Percentiles rank a stretch among this genome's conserved stretches.
Conservation (phyloP, 805 yeast genomes). For the Grigorovia yakushimaensis region DNA sequence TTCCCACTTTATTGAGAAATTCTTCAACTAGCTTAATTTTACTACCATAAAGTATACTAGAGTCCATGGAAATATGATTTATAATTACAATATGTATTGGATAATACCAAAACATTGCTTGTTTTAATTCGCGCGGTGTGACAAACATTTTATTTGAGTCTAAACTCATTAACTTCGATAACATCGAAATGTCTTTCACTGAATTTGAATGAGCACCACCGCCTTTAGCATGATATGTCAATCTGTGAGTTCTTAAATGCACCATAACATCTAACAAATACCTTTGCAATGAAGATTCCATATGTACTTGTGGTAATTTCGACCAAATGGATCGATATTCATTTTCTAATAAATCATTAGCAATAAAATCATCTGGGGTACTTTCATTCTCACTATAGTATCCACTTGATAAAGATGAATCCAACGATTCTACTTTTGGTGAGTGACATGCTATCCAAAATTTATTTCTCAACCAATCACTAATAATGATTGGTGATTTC, state of each 20-base stretch:
- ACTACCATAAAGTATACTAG: slow-evolving; percentile 23
- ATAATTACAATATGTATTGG: slow-evolving; percentile 46
- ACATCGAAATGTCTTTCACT: slow-evolving; percentile 34
- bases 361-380: not conserved
- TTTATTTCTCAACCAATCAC: slow-evolving; percentile 34
- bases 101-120: slow-evolving; percentile 38
- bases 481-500: slow-evolving; percentile 7
- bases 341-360: not conserved
- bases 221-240: slow-evolving; percentile 31
- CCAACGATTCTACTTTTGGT: slow-evolving; percentile 2
- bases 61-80: slow-evolving; percentile 27
- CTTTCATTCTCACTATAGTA: slow-evolving; percentile 3
- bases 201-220: slow-evolving; percentile 46
- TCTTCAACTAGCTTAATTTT: slow-evolving; percentile 20
- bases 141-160: slow-evolving; percentile 32
- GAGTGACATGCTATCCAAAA: slow-evolving; percentile 26
- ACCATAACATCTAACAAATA: slow-evolving; percentile 37
- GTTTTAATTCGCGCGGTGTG: slow-evolving; percentile 42
- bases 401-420: slow-evolving; percentile 3
- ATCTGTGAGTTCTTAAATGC: slow-evolving; percentile 45
- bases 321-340: not conserved
- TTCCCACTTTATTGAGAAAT: slow-evolving; percentile 13
- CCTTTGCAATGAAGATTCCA: slow-evolving; percentile 19
- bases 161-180: slow-evolving; percentile 35
- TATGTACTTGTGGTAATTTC: not conserved